Evolutionary conservation across 192 early-diverging fungal species (phyloP), one percentile per base, ranked within the genome.

Genomic region (Entophlyctis luteolus): DNA sequence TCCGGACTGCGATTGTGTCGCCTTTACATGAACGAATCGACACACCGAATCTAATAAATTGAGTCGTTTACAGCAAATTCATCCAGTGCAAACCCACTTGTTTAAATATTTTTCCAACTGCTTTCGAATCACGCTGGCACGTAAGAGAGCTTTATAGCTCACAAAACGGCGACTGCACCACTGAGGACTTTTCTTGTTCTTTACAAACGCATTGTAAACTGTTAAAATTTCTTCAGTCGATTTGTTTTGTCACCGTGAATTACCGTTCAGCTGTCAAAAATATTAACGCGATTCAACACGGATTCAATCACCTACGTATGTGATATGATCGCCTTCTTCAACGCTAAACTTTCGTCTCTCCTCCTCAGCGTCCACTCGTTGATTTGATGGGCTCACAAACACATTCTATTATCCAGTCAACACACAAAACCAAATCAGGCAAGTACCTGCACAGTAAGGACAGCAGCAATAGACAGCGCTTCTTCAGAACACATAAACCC

Each of bases 401-500:
- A 75, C 67, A 39, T 65, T 79, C 62, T 16, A 48, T 74, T 23
- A 35, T 45, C 32, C 38, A 53, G 33, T n/a, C 1, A 14, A 14
- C 0, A 59, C 5, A 79, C 70, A 12, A 71, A 66, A 18, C 84
- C 35, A 72, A 80, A 86, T 4, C 83, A 60, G 31, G 79, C 81
- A 0, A 18, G 20, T 76, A 88, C 85, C 68, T 93, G 85, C 1
- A 91, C 89, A 12, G 85, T 83, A 29, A 92, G 48, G 85, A 91
- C 88, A 0, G 91, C 90, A 18, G 87, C 88, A 58, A 93, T 91
- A 0, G 89, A 87, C 1, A 91, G 67, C 10, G 89, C 83, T 45
- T 93, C 91, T 50, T 91, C 83, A 22, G 76, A 75, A 63, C 91
- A 93, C 28, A 76, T 74, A 53, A 87, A 88, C 6, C 70, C 72